These are phyloP conservation scores for Pistacia vera DNA, from an alignment of 345 rosid species.

Conservation along the genomic window DNA sequence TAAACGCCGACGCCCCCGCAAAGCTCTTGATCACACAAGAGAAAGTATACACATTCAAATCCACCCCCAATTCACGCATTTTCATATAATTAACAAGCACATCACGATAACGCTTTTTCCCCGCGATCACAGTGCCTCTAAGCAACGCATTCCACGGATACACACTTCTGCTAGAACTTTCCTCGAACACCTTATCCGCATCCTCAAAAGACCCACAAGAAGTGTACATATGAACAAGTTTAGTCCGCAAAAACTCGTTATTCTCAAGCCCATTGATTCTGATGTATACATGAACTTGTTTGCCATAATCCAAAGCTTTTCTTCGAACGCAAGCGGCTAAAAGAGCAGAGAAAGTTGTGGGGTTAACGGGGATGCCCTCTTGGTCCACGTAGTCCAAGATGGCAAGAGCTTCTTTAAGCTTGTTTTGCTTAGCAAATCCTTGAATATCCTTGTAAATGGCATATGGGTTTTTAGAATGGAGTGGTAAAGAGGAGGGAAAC, in stretches of 20 bases:
- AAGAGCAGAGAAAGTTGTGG: slow-evolving; percentile 72
- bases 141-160: slow-evolving; percentile 88
- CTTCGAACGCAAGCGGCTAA: slow-evolving; percentile 71
- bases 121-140: slow-evolving; percentile 77
- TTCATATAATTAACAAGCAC: slow-evolving; percentile 59
- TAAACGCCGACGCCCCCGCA: slow-evolving; percentile 72
- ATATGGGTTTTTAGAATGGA: slow-evolving; percentile 59
- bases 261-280: slow-evolving; percentile 69
- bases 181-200: slow-evolving; percentile 68
- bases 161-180: slow-evolving; percentile 47
- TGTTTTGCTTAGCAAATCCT: slow-evolving; percentile 59
- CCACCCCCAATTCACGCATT: slow-evolving; percentile 72
- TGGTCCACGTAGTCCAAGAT: slow-evolving; percentile 71
- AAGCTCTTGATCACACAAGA: slow-evolving; percentile 81
- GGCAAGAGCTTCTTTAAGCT: slow-evolving; percentile 70
- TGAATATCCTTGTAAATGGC: slow-evolving; percentile 67
- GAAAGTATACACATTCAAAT: slow-evolving; percentile 71
- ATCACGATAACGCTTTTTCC: slow-evolving; percentile 58
- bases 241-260: slow-evolving; percentile 65
- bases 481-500: slow-evolving; percentile 66
- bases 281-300: slow-evolving; percentile 60
- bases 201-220: slow-evolving; percentile 68
- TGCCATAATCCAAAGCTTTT: slow-evolving; percentile 57
- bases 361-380: slow-evolving; percentile 73
- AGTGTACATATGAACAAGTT: slow-evolving; percentile 73